These are phyloP conservation scores for Chlorella sp. DNA, from an alignment of 139 green algal species.

Conservation along the genomic window DNA sequence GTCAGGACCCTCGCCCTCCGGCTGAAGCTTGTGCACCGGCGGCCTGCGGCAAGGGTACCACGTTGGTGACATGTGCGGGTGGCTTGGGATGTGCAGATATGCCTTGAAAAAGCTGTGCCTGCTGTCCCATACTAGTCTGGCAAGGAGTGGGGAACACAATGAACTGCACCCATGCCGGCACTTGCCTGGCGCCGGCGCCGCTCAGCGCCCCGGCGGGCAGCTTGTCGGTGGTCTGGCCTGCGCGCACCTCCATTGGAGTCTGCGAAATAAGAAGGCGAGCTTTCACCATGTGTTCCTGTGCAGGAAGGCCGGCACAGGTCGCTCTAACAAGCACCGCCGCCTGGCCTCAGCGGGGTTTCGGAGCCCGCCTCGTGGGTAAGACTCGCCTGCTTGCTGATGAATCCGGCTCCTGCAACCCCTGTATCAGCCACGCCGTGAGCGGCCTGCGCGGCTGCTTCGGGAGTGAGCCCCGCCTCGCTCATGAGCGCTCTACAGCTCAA, in stretches of 20 bases:
- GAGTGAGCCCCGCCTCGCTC: neutral
- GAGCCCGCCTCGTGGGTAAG: neutral
- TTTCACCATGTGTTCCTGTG: no score
- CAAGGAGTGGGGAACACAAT: neutral
- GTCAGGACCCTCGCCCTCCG: slow-evolving; percentile 7
- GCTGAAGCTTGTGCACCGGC: neutral
- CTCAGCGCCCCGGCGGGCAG: neutral
- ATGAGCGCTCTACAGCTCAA: neutral
- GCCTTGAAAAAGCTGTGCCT: neutral
- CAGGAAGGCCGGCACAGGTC: neutral
- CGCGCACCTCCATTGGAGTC: neutral
- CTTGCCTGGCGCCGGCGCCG: neutral
- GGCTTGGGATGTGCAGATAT: neutral
- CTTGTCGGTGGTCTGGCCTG: neutral
- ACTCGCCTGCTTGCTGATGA: slow-evolving; percentile 25
- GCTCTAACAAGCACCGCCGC: neutral
- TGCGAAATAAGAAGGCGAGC: neutral
- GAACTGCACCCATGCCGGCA: neutral
- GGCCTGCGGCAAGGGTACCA: neutral
- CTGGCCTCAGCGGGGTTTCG: neutral
- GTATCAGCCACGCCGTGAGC: neutral
- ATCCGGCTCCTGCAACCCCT: neutral
- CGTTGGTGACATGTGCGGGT: neutral
- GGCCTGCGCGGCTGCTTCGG: neutral
- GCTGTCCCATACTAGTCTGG: neutral